A percentile compares a stretch with the other conserved stretches of the same genome.
Evolutionary conservation across 2,329 filamentous ascomycete species (phyloP).

Genomic region (Phialemoniopsis sp.): DNA sequence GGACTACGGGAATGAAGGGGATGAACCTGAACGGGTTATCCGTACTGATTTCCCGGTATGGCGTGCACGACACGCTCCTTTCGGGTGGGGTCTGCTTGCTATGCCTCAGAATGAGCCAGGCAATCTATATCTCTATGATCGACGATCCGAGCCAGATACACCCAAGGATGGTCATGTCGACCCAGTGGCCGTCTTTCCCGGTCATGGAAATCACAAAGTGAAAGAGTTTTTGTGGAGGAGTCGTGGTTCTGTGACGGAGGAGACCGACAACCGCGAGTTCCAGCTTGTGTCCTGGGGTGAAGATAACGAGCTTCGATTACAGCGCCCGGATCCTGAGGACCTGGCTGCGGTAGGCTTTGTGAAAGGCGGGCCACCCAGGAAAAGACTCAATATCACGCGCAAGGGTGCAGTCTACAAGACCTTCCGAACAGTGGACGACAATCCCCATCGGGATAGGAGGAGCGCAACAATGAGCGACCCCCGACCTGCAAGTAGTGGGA

Average conservation of each 20-base stretch:
- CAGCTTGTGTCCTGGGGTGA: conserved; percentile 91
- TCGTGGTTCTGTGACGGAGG: conserved; percentile 62
- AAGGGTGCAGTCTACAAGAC: conserved; percentile 82
- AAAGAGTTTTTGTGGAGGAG: conserved; percentile 91
- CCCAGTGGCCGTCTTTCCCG: conserved; percentile 55
- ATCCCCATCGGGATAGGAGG: conserved; percentile 52
- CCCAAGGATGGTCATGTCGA: conserved; percentile 38
- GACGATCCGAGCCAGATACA: conserved; percentile 41
- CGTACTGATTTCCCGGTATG: conserved; percentile 82
- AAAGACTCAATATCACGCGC: conserved; percentile 70
- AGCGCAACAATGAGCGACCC: conserved; percentile 59
- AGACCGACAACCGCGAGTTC: conserved; percentile 83
- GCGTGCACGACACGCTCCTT: conserved; percentile 87
- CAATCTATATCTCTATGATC: conserved; percentile 80
- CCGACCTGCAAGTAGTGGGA: conserved; percentile 38
- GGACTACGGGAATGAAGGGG: conserved; percentile 64
- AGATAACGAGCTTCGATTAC: conserved; percentile 76
- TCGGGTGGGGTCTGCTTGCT: conserved; percentile 78
- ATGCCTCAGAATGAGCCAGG: conserved; percentile 91
- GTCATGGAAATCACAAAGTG: conserved; percentile 64
- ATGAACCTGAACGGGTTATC: conserved; percentile 72
- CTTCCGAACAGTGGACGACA: conserved; percentile 69
- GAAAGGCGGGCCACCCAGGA: conserved; percentile 61
- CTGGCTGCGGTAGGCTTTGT: conserved; percentile 68
- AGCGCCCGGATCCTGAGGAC: conserved; percentile 63